Conservation (phyloP, 2,329 filamentous ascomycete genomes). For the Hypoxylon sp. region DNA sequence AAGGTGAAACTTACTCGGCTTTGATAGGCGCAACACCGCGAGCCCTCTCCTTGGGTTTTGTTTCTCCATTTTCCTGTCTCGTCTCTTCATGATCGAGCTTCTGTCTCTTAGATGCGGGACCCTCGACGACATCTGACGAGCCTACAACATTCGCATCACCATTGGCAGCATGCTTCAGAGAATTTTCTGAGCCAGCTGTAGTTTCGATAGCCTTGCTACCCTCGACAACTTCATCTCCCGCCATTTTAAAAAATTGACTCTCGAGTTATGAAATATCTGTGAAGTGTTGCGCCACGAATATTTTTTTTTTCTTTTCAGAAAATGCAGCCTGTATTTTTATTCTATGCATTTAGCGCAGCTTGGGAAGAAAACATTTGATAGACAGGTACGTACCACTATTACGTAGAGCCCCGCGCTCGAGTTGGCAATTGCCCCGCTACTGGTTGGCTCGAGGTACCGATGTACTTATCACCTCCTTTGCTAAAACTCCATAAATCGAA, state of each 20-base stretch:
- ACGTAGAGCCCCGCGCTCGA: conserved; percentile 25
- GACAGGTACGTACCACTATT: conserved; percentile 14
- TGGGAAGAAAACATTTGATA: neutral
- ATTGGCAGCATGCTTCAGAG: conserved; percentile 31
- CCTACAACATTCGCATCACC: conserved; percentile 22
- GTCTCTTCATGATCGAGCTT: conserved; percentile 63
- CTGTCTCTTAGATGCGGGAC: conserved; percentile 71
- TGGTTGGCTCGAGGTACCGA: neutral
- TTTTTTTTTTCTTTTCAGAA: conserved; percentile 30
- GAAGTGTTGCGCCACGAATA: conserved; percentile 17
- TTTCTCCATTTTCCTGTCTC: conserved; percentile 27
- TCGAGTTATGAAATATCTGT: conserved; percentile 12
- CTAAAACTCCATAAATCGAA: neutral
- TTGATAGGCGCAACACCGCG: conserved; percentile 57
- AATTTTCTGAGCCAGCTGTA: conserved; percentile 13
- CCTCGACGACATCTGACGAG: conserved; percentile 50
- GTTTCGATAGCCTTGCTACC: conserved; percentile 3
- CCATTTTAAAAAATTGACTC: conserved; percentile 17
- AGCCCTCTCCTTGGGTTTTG: conserved; percentile 43
- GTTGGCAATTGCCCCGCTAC: conserved; percentile 29
- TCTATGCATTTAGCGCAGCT: conserved; percentile 1
- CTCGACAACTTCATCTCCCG: conserved; percentile 7
- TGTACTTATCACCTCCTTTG: neutral
- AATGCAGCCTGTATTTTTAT: conserved; percentile 1
- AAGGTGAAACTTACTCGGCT: conserved; percentile 57